These are phyloP conservation scores for Pseudogymnoascus sp. DNA, from an alignment of 2,329 filamentous ascomycete genomes.

Conservation along the genomic window DNA sequence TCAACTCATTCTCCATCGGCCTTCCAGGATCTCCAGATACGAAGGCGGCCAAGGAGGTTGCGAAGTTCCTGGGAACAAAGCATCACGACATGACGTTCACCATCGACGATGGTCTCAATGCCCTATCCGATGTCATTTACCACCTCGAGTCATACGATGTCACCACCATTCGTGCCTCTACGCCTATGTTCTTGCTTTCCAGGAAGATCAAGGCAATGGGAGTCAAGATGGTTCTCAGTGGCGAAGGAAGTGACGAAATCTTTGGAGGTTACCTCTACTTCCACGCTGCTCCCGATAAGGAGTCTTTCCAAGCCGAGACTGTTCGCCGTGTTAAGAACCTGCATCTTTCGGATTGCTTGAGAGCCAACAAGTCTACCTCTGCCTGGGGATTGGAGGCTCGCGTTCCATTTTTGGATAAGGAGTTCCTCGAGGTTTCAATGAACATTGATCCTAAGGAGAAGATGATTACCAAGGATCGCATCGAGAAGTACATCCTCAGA, in stretches of 20 bases:
- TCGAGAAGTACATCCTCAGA: conserved; percentile 97
- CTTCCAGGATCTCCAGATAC: conserved; percentile 89
- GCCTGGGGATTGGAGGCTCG: conserved; percentile 97
- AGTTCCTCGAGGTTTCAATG: conserved; percentile 91
- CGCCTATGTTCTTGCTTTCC: conserved; percentile 95
- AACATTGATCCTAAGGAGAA: conserved; percentile 91
- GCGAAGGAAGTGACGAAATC: conserved; percentile 95
- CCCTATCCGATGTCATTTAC: conserved; percentile 94
- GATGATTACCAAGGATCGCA: conserved; percentile 76
- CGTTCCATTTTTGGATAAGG: conserved; percentile 95
- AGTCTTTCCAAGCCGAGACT: conserved; percentile 92
- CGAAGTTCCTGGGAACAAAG: conserved; percentile 93
- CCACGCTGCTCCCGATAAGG: conserved; percentile 84
- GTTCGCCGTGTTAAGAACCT: conserved; percentile 93
- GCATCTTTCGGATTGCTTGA: conserved; percentile 89
- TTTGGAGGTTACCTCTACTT: conserved; percentile 99
- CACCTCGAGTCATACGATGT: conserved; percentile 98
- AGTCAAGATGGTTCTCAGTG: conserved; percentile 98
- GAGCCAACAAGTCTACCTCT: conserved; percentile 97
- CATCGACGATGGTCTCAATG: conserved; percentile 93
- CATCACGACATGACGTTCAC: conserved; percentile 99
- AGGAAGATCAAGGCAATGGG: conserved; percentile 99
- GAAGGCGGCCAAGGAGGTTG: conserved; percentile 83
- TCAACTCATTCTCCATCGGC: conserved; percentile 98
- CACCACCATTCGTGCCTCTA: conserved; percentile 95